Evolutionary conservation across 768 basidiomycete species (phyloP).

Genomic region (Daedaleopsis sinensis): DNA sequence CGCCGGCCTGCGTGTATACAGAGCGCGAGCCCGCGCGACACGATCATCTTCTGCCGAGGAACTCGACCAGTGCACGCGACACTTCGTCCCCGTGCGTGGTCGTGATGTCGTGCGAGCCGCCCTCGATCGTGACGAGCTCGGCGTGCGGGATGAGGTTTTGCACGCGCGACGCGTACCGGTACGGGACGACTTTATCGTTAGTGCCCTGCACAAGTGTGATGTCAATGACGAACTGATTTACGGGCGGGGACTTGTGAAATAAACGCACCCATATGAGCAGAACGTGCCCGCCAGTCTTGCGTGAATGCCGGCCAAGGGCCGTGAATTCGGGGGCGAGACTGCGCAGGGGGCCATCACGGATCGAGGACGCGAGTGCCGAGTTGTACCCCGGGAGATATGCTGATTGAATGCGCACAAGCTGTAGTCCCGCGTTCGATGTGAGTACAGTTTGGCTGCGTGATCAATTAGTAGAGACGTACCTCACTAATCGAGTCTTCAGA

Average conservation of each 20-base stretch:
- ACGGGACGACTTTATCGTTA: conserved; percentile 55
- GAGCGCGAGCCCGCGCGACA: too few relatives aligned
- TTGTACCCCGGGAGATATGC: conserved; percentile 78
- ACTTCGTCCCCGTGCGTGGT: conserved; percentile 28
- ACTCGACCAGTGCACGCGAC: conserved; percentile 22
- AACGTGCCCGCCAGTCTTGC: conserved; percentile 50
- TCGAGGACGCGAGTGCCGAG: conserved; percentile 72
- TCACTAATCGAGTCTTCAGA: conserved; percentile 32
- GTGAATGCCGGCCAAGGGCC: conserved; percentile 37
- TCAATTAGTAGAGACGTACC: conserved; percentile 14
- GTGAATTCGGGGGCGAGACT: conserved; percentile 59
- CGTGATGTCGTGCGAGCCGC: conserved; percentile 54
- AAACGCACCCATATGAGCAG: conserved; percentile 65
- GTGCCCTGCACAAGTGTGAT: conserved; percentile 48
- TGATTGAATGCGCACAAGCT: conserved; percentile 79
- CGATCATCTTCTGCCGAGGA: conserved; percentile 18
- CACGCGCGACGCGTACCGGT: conserved; percentile 54
- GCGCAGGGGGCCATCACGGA: conserved; percentile 73
- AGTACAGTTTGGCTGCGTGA: background rate
- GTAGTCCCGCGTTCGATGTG: background rate
- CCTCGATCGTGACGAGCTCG: conserved; percentile 50
- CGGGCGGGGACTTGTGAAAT: background rate
- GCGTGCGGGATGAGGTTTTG: conserved; percentile 47
- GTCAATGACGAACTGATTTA: too few relatives aligned
- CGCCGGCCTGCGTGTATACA: too few relatives aligned